These are phyloP conservation scores for Solanum megistacrolobum DNA, from an alignment of 257 asterid genomes.

Conservation along the genomic window DNA sequence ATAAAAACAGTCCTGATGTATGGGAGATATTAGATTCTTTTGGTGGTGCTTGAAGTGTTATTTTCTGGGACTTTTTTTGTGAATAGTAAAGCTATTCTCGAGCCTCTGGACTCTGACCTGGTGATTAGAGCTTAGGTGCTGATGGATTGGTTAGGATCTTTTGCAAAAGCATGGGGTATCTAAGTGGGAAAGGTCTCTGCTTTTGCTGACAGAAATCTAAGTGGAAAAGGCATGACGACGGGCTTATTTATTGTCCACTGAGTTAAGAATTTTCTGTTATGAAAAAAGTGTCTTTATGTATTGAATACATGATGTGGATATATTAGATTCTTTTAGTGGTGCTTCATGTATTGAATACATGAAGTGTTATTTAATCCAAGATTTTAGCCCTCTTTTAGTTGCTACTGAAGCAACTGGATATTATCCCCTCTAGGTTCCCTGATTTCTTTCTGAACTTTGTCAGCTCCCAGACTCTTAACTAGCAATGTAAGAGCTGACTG, in stretches of 20 bases:
- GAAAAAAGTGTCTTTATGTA: neutral
- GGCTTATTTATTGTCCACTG: neutral
- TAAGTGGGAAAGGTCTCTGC: neutral
- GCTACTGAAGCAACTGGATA: neutral
- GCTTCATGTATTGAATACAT: too few species aligned
- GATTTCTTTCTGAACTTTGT: neutral
- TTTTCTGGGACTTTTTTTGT: neutral
- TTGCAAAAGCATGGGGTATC: neutral
- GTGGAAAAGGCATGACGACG: neutral
- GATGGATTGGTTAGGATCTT: neutral
- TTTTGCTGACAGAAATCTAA: neutral
- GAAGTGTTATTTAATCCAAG: neutral
- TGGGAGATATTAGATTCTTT: neutral
- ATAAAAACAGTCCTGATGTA: too few species aligned
- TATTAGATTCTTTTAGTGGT: neutral
- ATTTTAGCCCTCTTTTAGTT: neutral
- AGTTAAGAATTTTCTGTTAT: neutral
- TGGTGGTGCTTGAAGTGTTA: neutral
- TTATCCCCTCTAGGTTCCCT: neutral
- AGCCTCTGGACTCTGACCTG: neutral
- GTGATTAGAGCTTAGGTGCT: neutral
- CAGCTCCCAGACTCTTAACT: neutral
- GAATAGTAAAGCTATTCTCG: neutral
- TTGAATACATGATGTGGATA: neutral
- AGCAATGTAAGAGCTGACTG: neutral